Percentiles rank a stretch among this genome's conserved stretches.
These are phyloP conservation scores for Neurospora sp. DNA, from an alignment of 495 filamentous ascomycete genomes.

Conservation along the genomic window DNA sequence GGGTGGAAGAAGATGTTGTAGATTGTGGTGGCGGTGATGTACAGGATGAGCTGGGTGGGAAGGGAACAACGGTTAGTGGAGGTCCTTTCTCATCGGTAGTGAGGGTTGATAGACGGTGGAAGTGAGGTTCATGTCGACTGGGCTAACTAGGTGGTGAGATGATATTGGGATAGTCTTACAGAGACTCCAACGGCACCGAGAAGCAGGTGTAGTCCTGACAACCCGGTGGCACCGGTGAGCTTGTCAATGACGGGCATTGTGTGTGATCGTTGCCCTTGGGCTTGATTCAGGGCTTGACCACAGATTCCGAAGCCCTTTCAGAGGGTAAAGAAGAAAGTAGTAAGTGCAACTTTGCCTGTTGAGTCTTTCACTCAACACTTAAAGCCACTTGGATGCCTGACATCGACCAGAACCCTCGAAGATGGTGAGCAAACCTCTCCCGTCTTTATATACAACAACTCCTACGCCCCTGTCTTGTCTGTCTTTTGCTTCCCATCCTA, in stretches of 20 bases:
- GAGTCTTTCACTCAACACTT: not conserved
- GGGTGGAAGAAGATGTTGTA: conserved; percentile 49
- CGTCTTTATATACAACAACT: not conserved
- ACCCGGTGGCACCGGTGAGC: not conserved
- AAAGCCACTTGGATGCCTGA: not conserved
- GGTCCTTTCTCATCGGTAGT: not conserved
- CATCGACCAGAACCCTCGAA: not conserved
- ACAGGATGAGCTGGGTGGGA: not conserved
- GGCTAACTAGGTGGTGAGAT: not conserved
- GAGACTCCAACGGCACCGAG: not conserved
- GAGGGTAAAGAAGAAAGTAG: not conserved
- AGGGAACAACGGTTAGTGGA: not conserved
- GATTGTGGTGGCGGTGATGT: conserved; percentile 4
- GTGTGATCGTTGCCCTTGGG: not conserved
- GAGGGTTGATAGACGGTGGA: not conserved
- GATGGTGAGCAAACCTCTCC: not conserved
- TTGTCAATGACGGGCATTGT: not conserved
- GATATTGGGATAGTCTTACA: not conserved
- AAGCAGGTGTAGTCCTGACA: not conserved
- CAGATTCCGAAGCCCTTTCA: not conserved
- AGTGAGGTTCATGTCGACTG: not conserved
- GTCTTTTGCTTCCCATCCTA: not conserved
- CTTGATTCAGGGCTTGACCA: not conserved
- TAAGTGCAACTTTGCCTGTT: not conserved
- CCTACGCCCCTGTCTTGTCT: not conserved